Evolutionary conservation across 1,139 yeast genomes (phyloP).

Genomic region (Hansenula anomala): DNA sequence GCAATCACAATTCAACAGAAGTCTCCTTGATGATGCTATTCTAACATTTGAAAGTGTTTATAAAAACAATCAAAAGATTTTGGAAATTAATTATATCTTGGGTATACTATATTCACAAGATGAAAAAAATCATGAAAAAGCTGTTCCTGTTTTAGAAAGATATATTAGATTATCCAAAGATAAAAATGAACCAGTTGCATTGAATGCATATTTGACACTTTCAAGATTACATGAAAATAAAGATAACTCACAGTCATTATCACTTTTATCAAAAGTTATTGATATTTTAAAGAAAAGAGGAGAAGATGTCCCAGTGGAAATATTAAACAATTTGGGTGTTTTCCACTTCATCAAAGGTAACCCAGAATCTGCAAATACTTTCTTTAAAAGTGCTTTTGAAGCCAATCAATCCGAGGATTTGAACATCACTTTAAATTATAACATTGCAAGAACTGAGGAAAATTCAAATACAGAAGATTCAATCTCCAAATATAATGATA

Average conservation of each 20-base stretch:
- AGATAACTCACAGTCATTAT: constrained; percentile 55
- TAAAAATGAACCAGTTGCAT: constrained; percentile 57
- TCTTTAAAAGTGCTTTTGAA: constrained; percentile 48
- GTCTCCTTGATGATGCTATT: constrained; percentile 77
- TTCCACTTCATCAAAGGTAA: constrained; percentile 68
- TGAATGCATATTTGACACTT: constrained; percentile 65
- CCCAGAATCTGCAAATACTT: constrained; percentile 42
- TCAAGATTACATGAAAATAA: constrained; percentile 63
- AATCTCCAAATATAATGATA: constrained; percentile 41
- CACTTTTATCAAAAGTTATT: constrained; percentile 52
- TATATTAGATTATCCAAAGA: constrained; percentile 61
- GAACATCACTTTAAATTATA: constrained; percentile 49
- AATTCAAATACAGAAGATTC: constrained; percentile 29
- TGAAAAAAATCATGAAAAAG: constrained; percentile 34
- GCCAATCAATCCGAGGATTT: constrained; percentile 28
- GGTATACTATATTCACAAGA: constrained; percentile 62
- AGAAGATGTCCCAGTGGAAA: constrained; percentile 55
- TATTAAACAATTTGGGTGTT: constrained; percentile 83
- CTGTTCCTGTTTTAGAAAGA: constrained; percentile 65
- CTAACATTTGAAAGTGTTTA: constrained; percentile 76
- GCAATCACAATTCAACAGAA: constrained; percentile 73
- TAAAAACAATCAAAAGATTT: constrained; percentile 60
- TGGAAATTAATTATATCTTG: constrained; percentile 71
- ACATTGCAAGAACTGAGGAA: constrained; percentile 62
- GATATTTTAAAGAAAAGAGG: constrained; percentile 41